A percentile compares a stretch with the other conserved stretches of the same genome.
Evolutionary conservation across 306 rosid species (phyloP).

Genomic region (Phaseolus lunatus): DNA sequence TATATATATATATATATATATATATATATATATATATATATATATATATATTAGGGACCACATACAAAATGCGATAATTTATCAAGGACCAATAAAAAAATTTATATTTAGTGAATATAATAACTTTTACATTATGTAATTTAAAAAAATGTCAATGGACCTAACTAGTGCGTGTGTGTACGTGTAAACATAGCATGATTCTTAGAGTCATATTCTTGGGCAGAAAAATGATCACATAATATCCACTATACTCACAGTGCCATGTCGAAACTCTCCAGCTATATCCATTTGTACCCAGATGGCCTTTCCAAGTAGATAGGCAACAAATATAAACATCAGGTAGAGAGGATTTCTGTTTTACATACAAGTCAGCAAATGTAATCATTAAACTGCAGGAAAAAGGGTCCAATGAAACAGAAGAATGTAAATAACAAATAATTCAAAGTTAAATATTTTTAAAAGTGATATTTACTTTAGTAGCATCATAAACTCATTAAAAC

Average conservation of each 20-base stretch:
- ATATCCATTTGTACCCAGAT: constrained; percentile 87
- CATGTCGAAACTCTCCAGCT: constrained; percentile 67
- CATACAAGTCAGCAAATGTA: constrained; percentile 37
- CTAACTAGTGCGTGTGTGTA: background rate
- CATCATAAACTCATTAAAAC: constrained; percentile 82
- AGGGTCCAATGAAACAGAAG: constrained; percentile 9
- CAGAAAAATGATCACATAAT: constrained; percentile 1
- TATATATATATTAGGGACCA: too few relatives aligned
- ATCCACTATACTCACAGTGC: constrained; percentile 65
- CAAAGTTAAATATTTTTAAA: constrained; percentile 1
- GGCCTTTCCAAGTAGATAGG: constrained; percentile 68
- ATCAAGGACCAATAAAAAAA: background rate
- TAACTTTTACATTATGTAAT: background rate
- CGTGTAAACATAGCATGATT: background rate
- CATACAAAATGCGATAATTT: too few relatives aligned
- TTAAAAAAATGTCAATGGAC: background rate
- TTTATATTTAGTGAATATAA: constrained; percentile 10
- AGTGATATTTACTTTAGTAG: constrained; percentile 71
- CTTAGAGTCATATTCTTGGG: constrained; percentile 16
- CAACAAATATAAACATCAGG: constrained; percentile 68
- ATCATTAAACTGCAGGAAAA: constrained; percentile 25
- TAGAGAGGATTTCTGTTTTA: constrained; percentile 86
- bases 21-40: too few relatives aligned
- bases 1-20: too few relatives aligned
- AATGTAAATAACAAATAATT: background rate